Percentiles rank a stretch among this genome's conserved stretches.
Conservation (phyloP, 2,329 filamentous ascomycete species). For the Ophioceras dolichostomum region DNA sequence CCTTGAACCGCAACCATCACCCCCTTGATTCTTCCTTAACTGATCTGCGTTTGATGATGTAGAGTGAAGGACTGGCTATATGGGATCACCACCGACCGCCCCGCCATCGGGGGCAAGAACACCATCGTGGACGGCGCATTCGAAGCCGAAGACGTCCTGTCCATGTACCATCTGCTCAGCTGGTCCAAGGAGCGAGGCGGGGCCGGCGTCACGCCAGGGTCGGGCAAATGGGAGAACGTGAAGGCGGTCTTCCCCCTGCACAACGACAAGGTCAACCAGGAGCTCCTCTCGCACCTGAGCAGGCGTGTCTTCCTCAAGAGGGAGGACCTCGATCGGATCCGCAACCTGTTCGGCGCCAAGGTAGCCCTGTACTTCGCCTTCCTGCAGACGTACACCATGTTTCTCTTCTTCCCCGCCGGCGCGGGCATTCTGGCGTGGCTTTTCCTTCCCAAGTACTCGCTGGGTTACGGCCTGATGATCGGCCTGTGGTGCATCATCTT, state of each 20-base stretch:
- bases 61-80: slow-evolving; percentile 68
- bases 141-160: slow-evolving; percentile 58
- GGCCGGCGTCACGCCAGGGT: slow-evolving; percentile 54
- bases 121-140: slow-evolving; percentile 34
- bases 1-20: no score
- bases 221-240: slow-evolving; percentile 61
- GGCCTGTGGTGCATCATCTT: slow-evolving; percentile 83
- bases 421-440: slow-evolving; percentile 71
- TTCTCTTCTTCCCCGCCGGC: slow-evolving; percentile 68
- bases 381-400: slow-evolving; percentile 78
- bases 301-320: slow-evolving; percentile 57
- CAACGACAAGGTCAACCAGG: slow-evolving; percentile 41
- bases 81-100: slow-evolving; percentile 49
- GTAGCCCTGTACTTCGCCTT: slow-evolving; percentile 96
- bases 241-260: slow-evolving; percentile 56
- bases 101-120: slow-evolving; percentile 40
- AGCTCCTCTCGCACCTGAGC: slow-evolving; percentile 25
- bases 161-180: slow-evolving; percentile 55
- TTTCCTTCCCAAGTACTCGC: slow-evolving; percentile 74
- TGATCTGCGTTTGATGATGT: background rate
- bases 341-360: slow-evolving; percentile 66
- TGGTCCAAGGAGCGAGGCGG: slow-evolving; percentile 46
- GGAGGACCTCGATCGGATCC: slow-evolving; percentile 28
- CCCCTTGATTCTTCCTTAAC: no score
- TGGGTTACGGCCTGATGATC: slow-evolving; percentile 64